Evolutionary conservation across 106 monocot genomes (phyloP).

Genomic region (Dendrobium catenatum): DNA sequence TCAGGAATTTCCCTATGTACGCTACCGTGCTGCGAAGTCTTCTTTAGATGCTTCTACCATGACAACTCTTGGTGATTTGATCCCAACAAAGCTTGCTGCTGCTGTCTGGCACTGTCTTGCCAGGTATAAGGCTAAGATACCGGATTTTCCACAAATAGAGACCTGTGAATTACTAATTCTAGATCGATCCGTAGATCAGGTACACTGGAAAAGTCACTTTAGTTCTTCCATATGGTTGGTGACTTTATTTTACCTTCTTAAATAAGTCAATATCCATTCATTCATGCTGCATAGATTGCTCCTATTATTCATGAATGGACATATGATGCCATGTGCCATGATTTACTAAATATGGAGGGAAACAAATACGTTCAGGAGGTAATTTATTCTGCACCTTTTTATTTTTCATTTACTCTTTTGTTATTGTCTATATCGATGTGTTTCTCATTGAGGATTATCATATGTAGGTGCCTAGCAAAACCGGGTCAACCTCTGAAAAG

Average conservation of each 20-base stretch:
- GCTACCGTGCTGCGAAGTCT: conserved; percentile 71
- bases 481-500: conserved; percentile 55
- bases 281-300: conserved; percentile 41
- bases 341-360: conserved; percentile 19
- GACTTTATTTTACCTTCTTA: neutral
- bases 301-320: conserved; percentile 27
- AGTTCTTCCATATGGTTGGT: neutral
- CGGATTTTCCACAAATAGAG: conserved; percentile 66
- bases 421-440: neutral
- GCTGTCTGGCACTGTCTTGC: conserved; percentile 56
- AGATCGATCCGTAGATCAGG: conserved; percentile 81
- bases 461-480: conserved; percentile 54
- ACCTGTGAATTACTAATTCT: conserved; percentile 87
- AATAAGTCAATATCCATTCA: neutral
- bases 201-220: neutral
- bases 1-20: conserved; percentile 87
- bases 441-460: neutral
- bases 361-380: conserved; percentile 83
- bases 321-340: too few species aligned
- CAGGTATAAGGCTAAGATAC: conserved; percentile 51
- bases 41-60: conserved; percentile 57
- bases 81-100: conserved; percentile 23
- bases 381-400: neutral
- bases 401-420: neutral
- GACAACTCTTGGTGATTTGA: conserved; percentile 64